A percentile compares a stretch with the other conserved stretches of the same genome.
Evolutionary conservation across 495 filamentous ascomycete species (phyloP).

Genomic region (Aspergillus nidulans): DNA sequence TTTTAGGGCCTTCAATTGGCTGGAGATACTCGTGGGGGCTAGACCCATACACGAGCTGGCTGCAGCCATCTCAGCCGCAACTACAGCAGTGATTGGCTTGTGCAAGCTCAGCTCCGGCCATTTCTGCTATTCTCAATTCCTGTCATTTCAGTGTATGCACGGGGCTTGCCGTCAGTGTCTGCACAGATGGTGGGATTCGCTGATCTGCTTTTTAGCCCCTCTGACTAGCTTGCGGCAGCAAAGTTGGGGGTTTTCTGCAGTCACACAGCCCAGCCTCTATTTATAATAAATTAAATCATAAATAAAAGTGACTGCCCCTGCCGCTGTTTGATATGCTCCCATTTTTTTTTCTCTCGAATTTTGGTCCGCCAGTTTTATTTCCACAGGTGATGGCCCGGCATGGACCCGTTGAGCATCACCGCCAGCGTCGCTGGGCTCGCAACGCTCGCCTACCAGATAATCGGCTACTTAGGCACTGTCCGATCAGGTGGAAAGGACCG

Average conservation of each 20-base stretch:
- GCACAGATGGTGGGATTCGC: not conserved
- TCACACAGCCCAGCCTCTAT: not conserved
- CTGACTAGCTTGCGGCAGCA: not conserved
- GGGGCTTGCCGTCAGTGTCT: not conserved
- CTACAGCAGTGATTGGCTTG: not conserved
- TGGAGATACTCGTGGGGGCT: not conserved
- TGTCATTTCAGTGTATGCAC: not conserved
- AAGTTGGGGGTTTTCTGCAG: not conserved
- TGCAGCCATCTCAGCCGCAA: not conserved
- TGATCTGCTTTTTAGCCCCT: not conserved
- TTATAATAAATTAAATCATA: not conserved
- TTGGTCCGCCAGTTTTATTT: not conserved
- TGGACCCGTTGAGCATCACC: slow-evolving; percentile 8
- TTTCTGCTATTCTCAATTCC: not conserved
- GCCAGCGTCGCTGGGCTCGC: slow-evolving; percentile 5
- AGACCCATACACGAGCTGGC: not conserved
- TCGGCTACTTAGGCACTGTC: not conserved
- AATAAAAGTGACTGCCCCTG: not conserved
- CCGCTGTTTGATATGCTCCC: not conserved
- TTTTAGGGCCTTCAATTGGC: not conserved
- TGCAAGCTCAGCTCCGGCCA: not conserved
- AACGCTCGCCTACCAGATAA: slow-evolving; percentile 4
- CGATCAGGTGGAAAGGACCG: slow-evolving; percentile 7
- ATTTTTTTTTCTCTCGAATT: not conserved
- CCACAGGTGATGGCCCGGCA: not conserved